Percentiles rank a stretch among this genome's conserved stretches.
Conservation (phyloP, 306 rosid genomes). For the Sechiopsis laciniata region DNA sequence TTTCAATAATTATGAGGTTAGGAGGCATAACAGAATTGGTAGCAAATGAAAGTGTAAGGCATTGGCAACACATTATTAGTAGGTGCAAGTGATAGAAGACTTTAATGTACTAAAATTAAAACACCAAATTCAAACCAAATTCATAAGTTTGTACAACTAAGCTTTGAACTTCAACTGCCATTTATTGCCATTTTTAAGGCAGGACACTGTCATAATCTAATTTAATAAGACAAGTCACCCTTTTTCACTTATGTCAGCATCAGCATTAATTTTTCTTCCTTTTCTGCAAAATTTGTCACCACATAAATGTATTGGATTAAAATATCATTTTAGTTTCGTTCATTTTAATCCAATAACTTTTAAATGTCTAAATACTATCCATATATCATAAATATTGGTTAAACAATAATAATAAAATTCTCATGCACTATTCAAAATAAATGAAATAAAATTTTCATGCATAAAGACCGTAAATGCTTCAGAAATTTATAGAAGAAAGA, state of each 20-base stretch:
- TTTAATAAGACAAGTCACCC: not conserved
- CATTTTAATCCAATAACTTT: too few relatives aligned
- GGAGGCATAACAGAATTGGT: not conserved
- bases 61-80: not conserved
- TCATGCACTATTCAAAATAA: too few relatives aligned
- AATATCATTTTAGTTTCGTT: too few relatives aligned
- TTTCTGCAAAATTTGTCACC: not conserved
- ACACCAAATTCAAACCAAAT: not conserved
- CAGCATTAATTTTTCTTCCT: not conserved
- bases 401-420: too few relatives aligned
- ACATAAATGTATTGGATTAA: not conserved
- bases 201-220: not conserved
- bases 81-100: not conserved
- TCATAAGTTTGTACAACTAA: not conserved
- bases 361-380: too few relatives aligned
- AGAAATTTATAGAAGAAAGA: too few relatives aligned
- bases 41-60: not conserved
- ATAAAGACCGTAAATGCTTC: too few relatives aligned
- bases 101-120: not conserved
- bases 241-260: not conserved
- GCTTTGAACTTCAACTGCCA: not conserved
- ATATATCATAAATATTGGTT: too few relatives aligned
- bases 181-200: not conserved
- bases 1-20: not conserved
- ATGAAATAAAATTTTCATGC: too few relatives aligned